A percentile compares a stretch with the other conserved stretches of the same genome.
Conservation (phyloP, 352 stramenopile genomes). For the Pilasporangium apinafurcum region DNA sequence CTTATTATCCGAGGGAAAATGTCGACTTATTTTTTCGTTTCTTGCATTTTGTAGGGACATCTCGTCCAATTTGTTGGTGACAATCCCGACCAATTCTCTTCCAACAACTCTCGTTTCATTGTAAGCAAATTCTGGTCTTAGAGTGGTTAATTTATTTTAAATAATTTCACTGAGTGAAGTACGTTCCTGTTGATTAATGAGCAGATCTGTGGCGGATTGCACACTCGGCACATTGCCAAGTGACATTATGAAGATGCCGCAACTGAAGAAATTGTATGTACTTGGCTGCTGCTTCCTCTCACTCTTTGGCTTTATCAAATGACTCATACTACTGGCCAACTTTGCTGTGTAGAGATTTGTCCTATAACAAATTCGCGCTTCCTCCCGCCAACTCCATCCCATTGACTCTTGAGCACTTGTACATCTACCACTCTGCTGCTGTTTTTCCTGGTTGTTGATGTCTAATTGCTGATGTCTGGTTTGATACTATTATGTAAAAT, state of each 20-base stretch:
- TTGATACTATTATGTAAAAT: no score
- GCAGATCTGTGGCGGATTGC: conserved; percentile 17
- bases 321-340: neutral
- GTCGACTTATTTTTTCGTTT: neutral
- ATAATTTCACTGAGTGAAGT: neutral
- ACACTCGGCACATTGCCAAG: conserved; percentile 20
- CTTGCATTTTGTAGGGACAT: conserved; percentile 8
- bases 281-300: neutral
- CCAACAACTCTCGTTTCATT: conserved; percentile 9
- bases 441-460: no score
- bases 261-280: conserved; percentile 25
- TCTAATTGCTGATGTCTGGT: no score
- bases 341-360: conserved; percentile 9
- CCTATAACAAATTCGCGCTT: conserved; percentile 11
- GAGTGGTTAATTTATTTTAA: neutral
- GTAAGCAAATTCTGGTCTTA: neutral
- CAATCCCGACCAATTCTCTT: conserved; percentile 3
- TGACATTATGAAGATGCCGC: conserved; percentile 20
- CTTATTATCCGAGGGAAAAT: neutral
- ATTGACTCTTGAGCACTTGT: conserved; percentile 17
- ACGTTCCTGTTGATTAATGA: neutral
- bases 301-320: neutral
- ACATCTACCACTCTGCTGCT: neutral
- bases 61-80: conserved; percentile 15
- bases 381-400: conserved; percentile 8